Base-by-base conservation (phyloP, 306 rosid species). In the Vigna angularis region DNA sequence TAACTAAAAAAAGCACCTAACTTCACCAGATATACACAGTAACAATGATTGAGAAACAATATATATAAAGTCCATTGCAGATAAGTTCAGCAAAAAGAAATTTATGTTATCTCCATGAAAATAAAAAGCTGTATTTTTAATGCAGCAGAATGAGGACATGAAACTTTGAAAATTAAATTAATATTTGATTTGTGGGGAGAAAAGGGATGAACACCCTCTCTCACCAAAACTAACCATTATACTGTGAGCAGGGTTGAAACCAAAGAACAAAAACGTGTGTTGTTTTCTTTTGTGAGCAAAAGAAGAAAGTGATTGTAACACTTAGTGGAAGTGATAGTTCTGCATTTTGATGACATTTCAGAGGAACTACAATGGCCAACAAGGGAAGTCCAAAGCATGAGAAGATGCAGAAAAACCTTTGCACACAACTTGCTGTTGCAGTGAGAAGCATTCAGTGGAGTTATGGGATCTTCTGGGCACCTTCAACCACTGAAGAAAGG, bases 401-500 rank as follows among this genome's bases (percentile, higher is more conserved):
- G 42, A 79, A 73, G 72, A 83, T 84, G 83, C 76, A 75, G 7
- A 87, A 80, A 66, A 82, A 84, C 50, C 85, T 91, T 13, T 84
- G 91, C 30, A 87, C 85, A 51, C 91, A 84, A 80, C 90, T 93
- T 48, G 95, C 95, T 59, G 88, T 91, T 76, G 92, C 95, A 66
- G 93, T 93, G 3, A 93, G 89, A 82, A 91, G 95, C 45, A 83
- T 93, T 20, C 94, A 89, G 5, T 93, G 98, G 98, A 93, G 95
- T 83, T 93, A 91, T 83, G 97, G 93, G 12, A 86, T 93, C 76
- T 89, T 93, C 91, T 93, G 98, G 98, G 85, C 93, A 12, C 72
- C 84, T 67, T 93, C 95, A 68, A 67, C 91, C 13, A 79, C 73
- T 73, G 85, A 90, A 77, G 78, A 87, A 85, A 90, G 97, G 98